Evolutionary conservation across 495 filamentous ascomycete genomes (phyloP).

Genomic region (Talaromyces thailandensis): DNA sequence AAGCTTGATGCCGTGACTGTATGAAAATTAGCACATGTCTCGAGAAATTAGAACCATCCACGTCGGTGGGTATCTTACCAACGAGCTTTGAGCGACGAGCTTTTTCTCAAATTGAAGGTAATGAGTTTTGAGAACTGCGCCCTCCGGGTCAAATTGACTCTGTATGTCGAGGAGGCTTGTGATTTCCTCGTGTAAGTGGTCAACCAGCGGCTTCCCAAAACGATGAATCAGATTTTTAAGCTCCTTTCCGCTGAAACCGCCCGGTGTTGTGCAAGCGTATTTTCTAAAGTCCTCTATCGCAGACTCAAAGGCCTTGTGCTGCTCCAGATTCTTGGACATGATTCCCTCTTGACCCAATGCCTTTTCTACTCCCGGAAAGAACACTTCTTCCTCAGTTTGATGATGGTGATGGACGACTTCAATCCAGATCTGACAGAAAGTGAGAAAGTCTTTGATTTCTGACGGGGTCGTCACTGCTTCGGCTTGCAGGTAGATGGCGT

Average conservation of each 20-base stretch:
- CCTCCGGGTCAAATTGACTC: slow-evolving; percentile 1
- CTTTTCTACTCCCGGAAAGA: slow-evolving; percentile 27
- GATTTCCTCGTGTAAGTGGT: slow-evolving; percentile 7
- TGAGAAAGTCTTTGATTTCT: slow-evolving; percentile 9
- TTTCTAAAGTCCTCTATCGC: slow-evolving; percentile 17
- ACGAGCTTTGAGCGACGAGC: neutral
- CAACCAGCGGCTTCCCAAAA: slow-evolving; percentile 2
- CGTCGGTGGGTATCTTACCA: neutral
- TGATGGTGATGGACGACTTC: slow-evolving; percentile 32
- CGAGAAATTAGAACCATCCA: neutral
- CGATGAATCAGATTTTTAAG: neutral
- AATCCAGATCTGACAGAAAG: slow-evolving; percentile 3
- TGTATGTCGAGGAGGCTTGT: neutral
- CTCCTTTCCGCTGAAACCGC: slow-evolving; percentile 4
- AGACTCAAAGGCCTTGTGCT: slow-evolving; percentile 25
- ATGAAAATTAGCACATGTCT: neutral
- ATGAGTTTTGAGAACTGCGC: neutral
- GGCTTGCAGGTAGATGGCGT: slow-evolving; percentile 48
- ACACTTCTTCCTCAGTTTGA: slow-evolving; percentile 26
- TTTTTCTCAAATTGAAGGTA: neutral
- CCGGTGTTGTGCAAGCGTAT: neutral
- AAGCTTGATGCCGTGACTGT: neutral
- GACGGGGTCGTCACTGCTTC: slow-evolving; percentile 16
- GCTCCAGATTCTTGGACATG: slow-evolving; percentile 32
- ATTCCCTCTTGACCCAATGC: slow-evolving; percentile 23